Evolutionary conservation across 345 rosid species (phyloP).

Genomic region (Stellera chamaejasme): DNA sequence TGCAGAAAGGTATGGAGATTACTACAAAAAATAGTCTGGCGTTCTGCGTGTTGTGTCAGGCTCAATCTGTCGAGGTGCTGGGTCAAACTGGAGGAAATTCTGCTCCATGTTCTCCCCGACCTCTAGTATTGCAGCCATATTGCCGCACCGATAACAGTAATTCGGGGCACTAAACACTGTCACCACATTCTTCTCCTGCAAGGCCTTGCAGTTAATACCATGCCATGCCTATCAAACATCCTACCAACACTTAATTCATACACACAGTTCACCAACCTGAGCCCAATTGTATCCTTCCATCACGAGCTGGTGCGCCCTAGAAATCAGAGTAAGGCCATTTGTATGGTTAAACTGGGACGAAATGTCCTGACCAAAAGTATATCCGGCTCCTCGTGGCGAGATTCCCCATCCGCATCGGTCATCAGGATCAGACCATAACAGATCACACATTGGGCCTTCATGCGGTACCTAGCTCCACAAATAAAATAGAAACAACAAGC

Average conservation of each 20-base stretch:
- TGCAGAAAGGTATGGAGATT: constrained; percentile 17
- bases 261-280: constrained; percentile 38
- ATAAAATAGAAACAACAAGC: background rate
- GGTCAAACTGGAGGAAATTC: constrained; percentile 79
- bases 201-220: background rate
- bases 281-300: constrained; percentile 92
- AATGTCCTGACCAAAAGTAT: constrained; percentile 64
- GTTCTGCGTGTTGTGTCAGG: constrained; percentile 78
- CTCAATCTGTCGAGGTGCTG: constrained; percentile 82
- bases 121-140: constrained; percentile 86
- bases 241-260: background rate
- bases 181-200: constrained; percentile 70
- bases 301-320: constrained; percentile 87
- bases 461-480: constrained; percentile 52
- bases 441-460: constrained; percentile 87
- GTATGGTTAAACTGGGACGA: constrained; percentile 69
- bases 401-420: constrained; percentile 55
- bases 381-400: constrained; percentile 52
- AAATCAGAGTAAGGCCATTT: constrained; percentile 65
- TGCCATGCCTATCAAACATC: no score
- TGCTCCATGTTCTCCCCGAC: constrained; percentile 82
- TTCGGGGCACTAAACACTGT: constrained; percentile 85
- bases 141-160: constrained; percentile 76
- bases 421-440: constrained; percentile 71
- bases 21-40: constrained; percentile 74